phyloP scores from a whole-genome alignment of 1,139 yeast species.

The Geotrichum cucujoidarum region DNA sequence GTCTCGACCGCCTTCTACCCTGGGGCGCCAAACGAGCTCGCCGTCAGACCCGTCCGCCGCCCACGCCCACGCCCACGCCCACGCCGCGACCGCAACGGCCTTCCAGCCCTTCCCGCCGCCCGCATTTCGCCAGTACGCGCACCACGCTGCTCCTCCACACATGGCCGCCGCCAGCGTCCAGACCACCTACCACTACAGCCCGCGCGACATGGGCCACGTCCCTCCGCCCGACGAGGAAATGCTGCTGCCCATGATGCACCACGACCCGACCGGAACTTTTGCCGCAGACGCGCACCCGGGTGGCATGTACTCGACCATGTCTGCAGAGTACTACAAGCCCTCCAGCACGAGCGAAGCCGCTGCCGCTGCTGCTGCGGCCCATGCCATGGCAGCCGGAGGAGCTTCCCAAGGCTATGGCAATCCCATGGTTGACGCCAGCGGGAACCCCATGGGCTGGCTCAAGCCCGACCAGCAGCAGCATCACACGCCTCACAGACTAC shows the following conservation, averaged over 20 bases:
- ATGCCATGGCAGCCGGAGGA: background rate
- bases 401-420: background rate
- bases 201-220: background rate
- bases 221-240: background rate
- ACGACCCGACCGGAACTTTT: background rate
- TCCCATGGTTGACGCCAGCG: background rate
- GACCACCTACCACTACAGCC: background rate
- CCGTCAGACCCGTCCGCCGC: constrained; percentile 3
- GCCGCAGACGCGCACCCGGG: too few species aligned
- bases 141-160: background rate
- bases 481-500: background rate
- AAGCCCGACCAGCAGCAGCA: background rate
- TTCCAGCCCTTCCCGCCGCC: constrained; percentile 4
- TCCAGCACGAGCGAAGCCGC: background rate
- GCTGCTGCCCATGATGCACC: background rate
- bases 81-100: too few species aligned
- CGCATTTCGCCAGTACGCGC: background rate
- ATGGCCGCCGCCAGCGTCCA: too few species aligned
- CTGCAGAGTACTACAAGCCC: background rate
- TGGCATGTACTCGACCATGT: background rate
- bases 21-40: background rate
- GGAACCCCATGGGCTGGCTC: background rate
- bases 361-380: background rate
- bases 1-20: constrained; percentile 2
- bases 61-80: too few species aligned